Percentiles rank a stretch among this genome's conserved stretches.
These are phyloP conservation scores for Cryptosporidium viatorum DNA, from an alignment of 169 alveolate species.

Conservation along the genomic window DNA sequence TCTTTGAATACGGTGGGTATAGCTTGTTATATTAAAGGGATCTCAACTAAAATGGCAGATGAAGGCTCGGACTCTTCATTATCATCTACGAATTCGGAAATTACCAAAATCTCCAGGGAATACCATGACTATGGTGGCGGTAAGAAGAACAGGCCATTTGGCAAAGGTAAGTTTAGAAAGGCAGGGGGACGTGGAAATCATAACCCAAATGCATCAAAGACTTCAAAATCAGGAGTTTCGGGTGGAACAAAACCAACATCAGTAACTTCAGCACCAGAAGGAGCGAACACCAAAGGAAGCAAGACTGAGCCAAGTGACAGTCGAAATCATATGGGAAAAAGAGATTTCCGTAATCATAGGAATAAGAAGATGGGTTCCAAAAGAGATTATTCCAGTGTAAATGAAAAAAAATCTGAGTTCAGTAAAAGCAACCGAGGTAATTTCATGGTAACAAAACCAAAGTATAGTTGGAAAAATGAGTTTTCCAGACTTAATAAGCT, in stretches of 20 bases:
- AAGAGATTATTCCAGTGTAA: not conserved
- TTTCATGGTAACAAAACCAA: not conserved
- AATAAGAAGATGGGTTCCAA: not conserved
- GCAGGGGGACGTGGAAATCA: not conserved
- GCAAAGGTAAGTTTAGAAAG: not conserved
- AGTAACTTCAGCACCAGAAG: not conserved
- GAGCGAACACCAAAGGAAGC: not conserved
- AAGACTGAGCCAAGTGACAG: not conserved
- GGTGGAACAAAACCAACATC: not conserved
- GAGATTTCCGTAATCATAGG: not conserved
- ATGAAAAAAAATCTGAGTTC: not conserved
- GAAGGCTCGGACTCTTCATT: not conserved
- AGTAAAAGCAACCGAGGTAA: not conserved
- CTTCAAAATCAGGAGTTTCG: not conserved
- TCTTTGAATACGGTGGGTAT: not conserved
- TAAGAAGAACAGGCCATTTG: not conserved
- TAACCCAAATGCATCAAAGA: too few relatives aligned
- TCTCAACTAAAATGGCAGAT: not conserved
- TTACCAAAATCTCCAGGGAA: not conserved
- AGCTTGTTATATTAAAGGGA: not conserved
- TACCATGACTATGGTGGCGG: not conserved
- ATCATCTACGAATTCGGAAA: not conserved
- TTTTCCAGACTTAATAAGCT: not conserved
- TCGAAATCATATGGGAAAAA: not conserved
- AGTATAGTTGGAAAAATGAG: conserved; percentile 27